Conservation (phyloP, 192 early-diverging fungal species). For the Coemansia aciculifera region DNA sequence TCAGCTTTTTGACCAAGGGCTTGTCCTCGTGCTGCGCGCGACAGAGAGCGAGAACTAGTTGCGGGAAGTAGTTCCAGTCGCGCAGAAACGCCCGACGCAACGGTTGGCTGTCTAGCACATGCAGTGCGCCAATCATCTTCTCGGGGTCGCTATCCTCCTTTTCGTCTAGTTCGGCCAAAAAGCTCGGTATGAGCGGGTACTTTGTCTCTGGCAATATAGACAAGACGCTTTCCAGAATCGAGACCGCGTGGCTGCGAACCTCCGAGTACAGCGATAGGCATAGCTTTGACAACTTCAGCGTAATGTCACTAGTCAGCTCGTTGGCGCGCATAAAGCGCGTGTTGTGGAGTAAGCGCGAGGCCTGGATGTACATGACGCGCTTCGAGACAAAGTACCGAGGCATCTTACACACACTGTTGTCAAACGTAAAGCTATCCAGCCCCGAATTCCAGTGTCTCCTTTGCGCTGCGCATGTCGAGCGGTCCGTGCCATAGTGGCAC, state of each 20-base stretch:
- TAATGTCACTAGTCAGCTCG: constrained; percentile 22
- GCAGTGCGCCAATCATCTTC: constrained; percentile 50
- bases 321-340: constrained; percentile 28
- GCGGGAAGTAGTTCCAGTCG: constrained; percentile 40
- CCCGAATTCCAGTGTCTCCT: constrained; percentile 34
- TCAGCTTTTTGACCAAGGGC: constrained; percentile 46
- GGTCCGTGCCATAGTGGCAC: constrained; percentile 41
- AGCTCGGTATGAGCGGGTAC: constrained; percentile 43
- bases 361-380: constrained; percentile 23
- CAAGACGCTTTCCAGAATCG: constrained; percentile 33
- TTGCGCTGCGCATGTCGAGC: constrained; percentile 2
- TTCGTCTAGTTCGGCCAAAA: constrained; percentile 38
- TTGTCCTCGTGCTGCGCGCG: constrained; percentile 56
- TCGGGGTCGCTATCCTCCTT: constrained; percentile 42
- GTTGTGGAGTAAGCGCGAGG: constrained; percentile 46
- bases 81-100: constrained; percentile 31
- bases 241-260: constrained; percentile 38
- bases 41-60: constrained; percentile 42
- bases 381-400: constrained; percentile 36
- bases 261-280: constrained; percentile 49
- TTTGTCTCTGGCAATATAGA: constrained; percentile 32
- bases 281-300: constrained; percentile 27
- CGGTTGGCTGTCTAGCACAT: constrained; percentile 30
- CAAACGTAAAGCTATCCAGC: constrained; percentile 38
- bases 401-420: constrained; percentile 24